These are phyloP conservation scores for Akanthomyces lecanii DNA, from an alignment of 2,329 filamentous ascomycete genomes.

Conservation along the genomic window DNA sequence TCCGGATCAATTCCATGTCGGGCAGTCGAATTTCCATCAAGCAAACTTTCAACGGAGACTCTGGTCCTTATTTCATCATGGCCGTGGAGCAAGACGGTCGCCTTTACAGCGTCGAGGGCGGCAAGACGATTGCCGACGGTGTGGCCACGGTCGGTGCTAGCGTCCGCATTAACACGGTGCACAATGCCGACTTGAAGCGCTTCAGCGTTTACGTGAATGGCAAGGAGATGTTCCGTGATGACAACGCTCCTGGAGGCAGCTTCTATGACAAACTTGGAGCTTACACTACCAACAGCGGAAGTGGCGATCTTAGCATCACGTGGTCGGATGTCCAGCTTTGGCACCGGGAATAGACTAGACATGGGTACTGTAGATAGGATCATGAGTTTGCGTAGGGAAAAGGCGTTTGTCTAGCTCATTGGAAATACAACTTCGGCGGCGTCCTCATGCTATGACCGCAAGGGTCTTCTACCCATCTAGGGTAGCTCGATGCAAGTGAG, in stretches of 20 bases:
- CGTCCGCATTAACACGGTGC: slow-evolving; percentile 25
- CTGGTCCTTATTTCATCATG: slow-evolving; percentile 23
- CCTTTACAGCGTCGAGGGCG: slow-evolving; percentile 24
- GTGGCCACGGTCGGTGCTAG: slow-evolving; percentile 20
- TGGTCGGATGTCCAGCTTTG: slow-evolving; percentile 14
- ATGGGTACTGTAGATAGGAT: not conserved
- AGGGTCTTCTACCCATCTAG: not conserved
- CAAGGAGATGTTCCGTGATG: slow-evolving; percentile 20
- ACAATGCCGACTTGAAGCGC: slow-evolving; percentile 20
- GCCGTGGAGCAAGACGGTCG: slow-evolving; percentile 19
- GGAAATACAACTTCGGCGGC: too few relatives aligned
- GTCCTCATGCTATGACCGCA: not conserved
- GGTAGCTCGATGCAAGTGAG: not conserved
- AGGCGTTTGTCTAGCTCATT: not conserved
- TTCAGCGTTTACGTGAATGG: slow-evolving; percentile 26
- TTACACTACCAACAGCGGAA: slow-evolving; percentile 24
- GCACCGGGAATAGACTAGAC: not conserved
- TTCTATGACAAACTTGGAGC: slow-evolving; percentile 27
- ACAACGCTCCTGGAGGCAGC: slow-evolving; percentile 22
- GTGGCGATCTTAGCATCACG: slow-evolving; percentile 15
- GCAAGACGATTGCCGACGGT: slow-evolving; percentile 20
- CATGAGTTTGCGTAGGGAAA: not conserved
- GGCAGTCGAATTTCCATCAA: slow-evolving; percentile 24
- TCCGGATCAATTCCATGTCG: slow-evolving; percentile 24
- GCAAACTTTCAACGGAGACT: slow-evolving; percentile 24